Evolutionary conservation across 2,329 filamentous ascomycete species (phyloP).

Genomic region (Thielaviopsis musarum): DNA sequence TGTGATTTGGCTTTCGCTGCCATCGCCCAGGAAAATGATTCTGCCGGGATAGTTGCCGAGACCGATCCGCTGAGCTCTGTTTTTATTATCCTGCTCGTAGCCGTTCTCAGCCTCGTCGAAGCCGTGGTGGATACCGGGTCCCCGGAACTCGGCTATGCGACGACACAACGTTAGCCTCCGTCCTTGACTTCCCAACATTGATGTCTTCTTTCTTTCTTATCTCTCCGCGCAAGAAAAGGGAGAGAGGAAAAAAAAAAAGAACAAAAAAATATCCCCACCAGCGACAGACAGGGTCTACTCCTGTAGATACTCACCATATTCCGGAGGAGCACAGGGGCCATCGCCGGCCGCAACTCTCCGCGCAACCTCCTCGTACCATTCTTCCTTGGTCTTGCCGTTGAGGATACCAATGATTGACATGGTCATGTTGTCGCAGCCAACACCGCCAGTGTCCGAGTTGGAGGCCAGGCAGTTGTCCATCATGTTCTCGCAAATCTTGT

Average conservation of each 20-base stretch:
- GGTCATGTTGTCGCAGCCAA: constrained; percentile 99
- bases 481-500: constrained; percentile 98
- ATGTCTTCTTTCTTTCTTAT: background rate
- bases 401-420: constrained; percentile 85
- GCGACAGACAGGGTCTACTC: background rate
- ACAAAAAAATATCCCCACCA: too few species aligned
- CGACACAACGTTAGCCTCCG: constrained; percentile 12
- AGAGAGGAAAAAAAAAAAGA: constrained; percentile 2
- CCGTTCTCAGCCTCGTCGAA: constrained; percentile 66
- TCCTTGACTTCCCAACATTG: background rate
- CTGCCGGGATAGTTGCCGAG: constrained; percentile 60
- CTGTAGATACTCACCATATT: constrained; percentile 77
- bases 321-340: constrained; percentile 92
- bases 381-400: constrained; percentile 80
- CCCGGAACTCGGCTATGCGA: constrained; percentile 61
- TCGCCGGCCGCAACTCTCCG: constrained; percentile 91
- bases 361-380: constrained; percentile 95
- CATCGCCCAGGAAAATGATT: constrained; percentile 90
- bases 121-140: constrained; percentile 65
- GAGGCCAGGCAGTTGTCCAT: constrained; percentile 99
- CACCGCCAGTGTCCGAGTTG: constrained; percentile 93
- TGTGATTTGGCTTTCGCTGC: constrained; percentile 58
- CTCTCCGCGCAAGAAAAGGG: background rate
- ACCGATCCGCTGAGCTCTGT: constrained; percentile 38
- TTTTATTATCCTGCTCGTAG: constrained; percentile 57